Base-by-base conservation (phyloP, 2,329 filamentous ascomycete species). In the Apiospora hydei region DNA sequence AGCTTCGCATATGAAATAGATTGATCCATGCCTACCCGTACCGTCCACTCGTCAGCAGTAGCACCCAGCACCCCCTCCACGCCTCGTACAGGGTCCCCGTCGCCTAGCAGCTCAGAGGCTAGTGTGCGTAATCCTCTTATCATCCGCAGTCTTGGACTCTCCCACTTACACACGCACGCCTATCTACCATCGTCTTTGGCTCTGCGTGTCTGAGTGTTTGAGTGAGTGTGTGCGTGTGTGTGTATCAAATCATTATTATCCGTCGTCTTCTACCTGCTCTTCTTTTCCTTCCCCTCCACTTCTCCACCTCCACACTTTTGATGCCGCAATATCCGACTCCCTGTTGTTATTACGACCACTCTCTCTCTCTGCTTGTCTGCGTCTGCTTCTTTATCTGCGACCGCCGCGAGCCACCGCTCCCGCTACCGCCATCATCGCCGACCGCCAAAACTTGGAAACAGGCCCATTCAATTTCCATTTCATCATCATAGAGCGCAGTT, bases 221-320 rank as follows among this genome's bases (percentile, higher is more conserved):
- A 2, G 26, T 30, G 26, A 2, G 26, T 30, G 5, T 38, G 34
- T 38, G 34, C 5, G 34, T 38, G 34, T 38, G 7, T 38, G 34
- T 38, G 34, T 38, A 38, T 38, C 34, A 38, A 30, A 30, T 21
- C 44, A 47, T 47, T 21, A 30, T 21, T 16, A 47, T 47, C 7
- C 7, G 6, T 47, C 43, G 3, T 44, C 43, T 44, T 44, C 26
- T 13, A 21, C 26, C 30, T 64, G n/a, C 38, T 30, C 66, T 46
- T 16, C n/a, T 8, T 30, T 21, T 24, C 13, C 10, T 5, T 21
- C 26, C 66, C 66, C 41, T 44, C 66, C 66, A 47, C 41, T 47
- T 68, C 66, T 68, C 66, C 66, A 68, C 66, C 66, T 68, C 66
- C 66, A 68, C 66, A 68, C 66, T 68, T 68, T 68, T n/a, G 57